Evolutionary conservation across 106 monocot species (phyloP), one percentile per base, ranked within the genome.

Genomic region (Apostasia shenzhenica): DNA sequence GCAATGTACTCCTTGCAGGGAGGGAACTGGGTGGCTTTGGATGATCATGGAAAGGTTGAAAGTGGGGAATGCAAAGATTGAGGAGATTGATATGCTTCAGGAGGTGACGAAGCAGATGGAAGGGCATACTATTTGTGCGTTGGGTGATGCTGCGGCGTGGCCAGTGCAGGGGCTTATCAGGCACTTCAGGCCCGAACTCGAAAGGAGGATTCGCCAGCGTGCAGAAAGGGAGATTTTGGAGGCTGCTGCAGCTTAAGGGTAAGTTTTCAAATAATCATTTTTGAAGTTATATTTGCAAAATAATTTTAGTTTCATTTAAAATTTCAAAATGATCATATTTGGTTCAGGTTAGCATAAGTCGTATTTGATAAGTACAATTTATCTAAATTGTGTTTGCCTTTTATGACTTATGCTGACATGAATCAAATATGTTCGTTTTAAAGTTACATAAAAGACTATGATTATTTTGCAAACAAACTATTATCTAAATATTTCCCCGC

Each of bases 31-130:
- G 37, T 89, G 85, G 84, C 74, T 89, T 48, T 85, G 89, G 89
- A 82, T 85, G 89, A 82, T 82, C 59, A 89, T 89, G 89, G 89
- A 89, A 72, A 85, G 89, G 77, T 43, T 89, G 74, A 89, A 89
- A 77, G 85, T 85, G 0, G 77, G 89, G 52, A 89, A 89, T 66
- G 89, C 89, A 14, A 80, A 80, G 65, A 63, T 89, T 2, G 89
- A 89, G 68, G 89, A 77, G 57, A 77, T 77, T 5, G 77, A 77
- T 49, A 77, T 70, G 77, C 70, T 89, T 63, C 89, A 89, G 60
- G 89, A 89, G 68, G 74, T 89, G 52, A 70, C 70, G 7, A 77
- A 77, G 57, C 77, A 77, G 65, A 77, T 77, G 3, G 77, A 77
- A 13, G 89, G 89, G 39, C 85, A 89, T 59, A 89, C 89, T 0